Percentiles rank a stretch among this genome's conserved stretches.
Conservation (phyloP, 805 yeast species). For the Yamadazyma olivae region DNA sequence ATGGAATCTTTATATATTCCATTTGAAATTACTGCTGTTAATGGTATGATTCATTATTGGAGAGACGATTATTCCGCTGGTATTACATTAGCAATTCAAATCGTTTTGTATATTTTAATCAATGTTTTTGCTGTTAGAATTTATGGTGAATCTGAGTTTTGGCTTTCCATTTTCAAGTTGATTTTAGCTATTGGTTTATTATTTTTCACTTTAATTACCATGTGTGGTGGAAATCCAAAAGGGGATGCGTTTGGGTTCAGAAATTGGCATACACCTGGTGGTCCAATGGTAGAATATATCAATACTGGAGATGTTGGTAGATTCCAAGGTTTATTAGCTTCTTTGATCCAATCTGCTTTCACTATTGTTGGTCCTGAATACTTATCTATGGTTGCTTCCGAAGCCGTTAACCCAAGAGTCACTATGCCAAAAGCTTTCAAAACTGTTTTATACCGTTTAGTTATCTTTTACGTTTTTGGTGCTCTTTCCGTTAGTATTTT, state of each 20-base stretch:
- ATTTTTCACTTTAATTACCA: constrained; percentile 32
- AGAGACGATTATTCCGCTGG: constrained; percentile 47
- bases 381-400: constrained; percentile 43
- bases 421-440: constrained; percentile 39
- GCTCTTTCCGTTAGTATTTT: constrained; percentile 40
- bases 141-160: constrained; percentile 52
- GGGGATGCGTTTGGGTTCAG: constrained; percentile 34
- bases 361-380: constrained; percentile 44
- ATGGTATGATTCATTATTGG: constrained; percentile 55
- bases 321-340: constrained; percentile 42
- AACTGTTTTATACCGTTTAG: constrained; percentile 42
- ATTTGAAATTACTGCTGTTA: constrained; percentile 46
- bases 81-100: constrained; percentile 41
- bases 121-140: constrained; percentile 47
- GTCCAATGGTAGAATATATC: constrained; percentile 36
- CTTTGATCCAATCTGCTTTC: constrained; percentile 35
- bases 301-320: constrained; percentile 36
- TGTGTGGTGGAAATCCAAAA: constrained; percentile 38
- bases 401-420: constrained; percentile 40
- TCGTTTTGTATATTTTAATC: constrained; percentile 39
- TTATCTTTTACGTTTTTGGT: constrained; percentile 43
- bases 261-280: constrained; percentile 33
- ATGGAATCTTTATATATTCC: constrained; percentile 38
- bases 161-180: constrained; percentile 39
- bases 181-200: constrained; percentile 36